Evolutionary conservation across 2,329 filamentous ascomycete genomes (phyloP), one percentile per base, ranked within the genome.

Genomic region (Septoria petroselini): DNA sequence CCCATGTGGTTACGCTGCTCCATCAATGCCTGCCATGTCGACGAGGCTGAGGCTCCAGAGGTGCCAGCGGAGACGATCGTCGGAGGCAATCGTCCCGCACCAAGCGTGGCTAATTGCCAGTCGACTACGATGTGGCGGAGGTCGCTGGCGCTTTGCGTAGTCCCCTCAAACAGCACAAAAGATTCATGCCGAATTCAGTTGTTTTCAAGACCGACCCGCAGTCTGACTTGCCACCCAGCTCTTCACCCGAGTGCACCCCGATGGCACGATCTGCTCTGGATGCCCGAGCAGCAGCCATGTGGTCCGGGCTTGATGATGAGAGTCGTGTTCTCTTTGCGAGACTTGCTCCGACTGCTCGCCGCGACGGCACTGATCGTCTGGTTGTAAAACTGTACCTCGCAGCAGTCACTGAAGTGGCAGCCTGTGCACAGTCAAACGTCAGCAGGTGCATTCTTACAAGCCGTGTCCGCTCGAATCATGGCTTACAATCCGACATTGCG

Each of bases 1-100:
- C 15, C 37, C 23, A 42, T 40, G 6, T 50, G 41, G 30, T 58
- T 50, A 50, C 41, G 41, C 11, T 57, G 54, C 48, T 38, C 30
- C n/a, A 21, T 46, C 15, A 17, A 29, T 8, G 31, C 27, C 17
- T 49, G 43, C 51, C 21, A 12, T 14, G 40, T 48, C 23, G 23
- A 27, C 23, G 23, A 27, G 23, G n/a, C n/a, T n/a, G n/a, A n/a
- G n/a, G n/a, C n/a, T n/a, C n/a, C n/a, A n/a, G n/a, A n/a, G n/a
- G n/a, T n/a, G n/a, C n/a, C n/a, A n/a, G n/a, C n/a, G n/a, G n/a
- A n/a, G n/a, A n/a, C n/a, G n/a, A n/a, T n/a, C n/a, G n/a, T n/a
- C n/a, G n/a, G n/a, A n/a, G n/a, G n/a, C n/a, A n/a, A n/a, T n/a
- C n/a, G n/a, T n/a, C n/a, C n/a, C n/a, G n/a, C n/a, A n/a, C n/a